Percentiles rank a stretch among this genome's conserved stretches.
Evolutionary conservation across 177 flowering plant species (phyloP).

Genomic region (Vitis hybrid): DNA sequence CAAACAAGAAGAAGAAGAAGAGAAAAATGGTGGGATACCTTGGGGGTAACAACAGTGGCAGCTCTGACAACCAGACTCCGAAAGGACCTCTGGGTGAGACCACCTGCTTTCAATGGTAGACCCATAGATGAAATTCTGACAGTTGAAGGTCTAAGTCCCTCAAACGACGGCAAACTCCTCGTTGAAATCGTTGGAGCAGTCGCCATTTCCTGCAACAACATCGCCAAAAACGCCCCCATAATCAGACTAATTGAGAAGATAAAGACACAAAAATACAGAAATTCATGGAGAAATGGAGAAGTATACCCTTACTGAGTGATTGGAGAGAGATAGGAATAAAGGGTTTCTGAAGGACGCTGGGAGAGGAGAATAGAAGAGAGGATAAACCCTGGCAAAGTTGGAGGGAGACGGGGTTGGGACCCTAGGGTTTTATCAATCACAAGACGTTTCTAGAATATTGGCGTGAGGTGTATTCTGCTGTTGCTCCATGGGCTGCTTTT

Average conservation of each 20-base stretch:
- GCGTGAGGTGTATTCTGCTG: too few relatives aligned
- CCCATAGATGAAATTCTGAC: conserved; percentile 39
- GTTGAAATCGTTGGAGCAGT: conserved; percentile 53
- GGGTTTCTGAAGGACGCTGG: too few relatives aligned
- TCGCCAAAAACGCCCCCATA: not conserved
- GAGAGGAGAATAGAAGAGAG: too few relatives aligned
- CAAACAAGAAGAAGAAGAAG: not conserved
- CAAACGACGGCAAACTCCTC: conserved; percentile 51
- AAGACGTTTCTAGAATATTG: too few relatives aligned
- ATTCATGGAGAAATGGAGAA: too few relatives aligned
- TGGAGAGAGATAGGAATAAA: too few relatives aligned
- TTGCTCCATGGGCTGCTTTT: too few relatives aligned
- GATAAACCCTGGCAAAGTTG: too few relatives aligned
- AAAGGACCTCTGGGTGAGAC: conserved; percentile 35
- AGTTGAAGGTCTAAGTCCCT: conserved; percentile 54
- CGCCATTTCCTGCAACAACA: conserved; percentile 49
- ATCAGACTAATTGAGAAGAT: conserved; percentile 1
- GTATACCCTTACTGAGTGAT: too few relatives aligned
- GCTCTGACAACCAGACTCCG: conserved; percentile 63
- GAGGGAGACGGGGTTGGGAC: too few relatives aligned
- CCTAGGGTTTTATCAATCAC: too few relatives aligned
- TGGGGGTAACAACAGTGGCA: conserved; percentile 82
- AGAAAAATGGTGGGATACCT: conserved; percentile 36
- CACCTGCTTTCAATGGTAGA: conserved; percentile 18
- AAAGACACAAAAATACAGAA: conserved; percentile 5